Evolutionary conservation across 2,329 filamentous ascomycete genomes (phyloP), one percentile per base, ranked within the genome.

Genomic region (Diaporthe humulicola): DNA sequence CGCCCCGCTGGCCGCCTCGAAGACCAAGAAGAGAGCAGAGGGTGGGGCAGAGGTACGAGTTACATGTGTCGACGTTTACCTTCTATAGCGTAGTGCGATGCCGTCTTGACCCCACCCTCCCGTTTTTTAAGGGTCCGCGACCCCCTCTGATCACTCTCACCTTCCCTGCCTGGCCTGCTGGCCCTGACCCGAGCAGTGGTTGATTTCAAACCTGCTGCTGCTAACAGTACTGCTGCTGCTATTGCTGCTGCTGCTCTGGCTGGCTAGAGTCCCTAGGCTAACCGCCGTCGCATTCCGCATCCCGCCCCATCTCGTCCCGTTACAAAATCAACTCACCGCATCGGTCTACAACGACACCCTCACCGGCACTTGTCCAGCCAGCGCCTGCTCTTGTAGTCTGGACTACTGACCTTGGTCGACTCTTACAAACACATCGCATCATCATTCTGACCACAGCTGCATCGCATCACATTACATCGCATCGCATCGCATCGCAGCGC

Each of bases 41-140:
- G 19, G 40, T n/a, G 60, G 38, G 19, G 10, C 17, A 30, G 8
- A 17, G 12, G 42, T 28, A 28, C 45, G n/a, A 36, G 42, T 14
- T 61, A 40, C 58, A 61, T 52, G 45, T 52, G 60, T 33, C 40
- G 12, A 33, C 40, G 60, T 30, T 33, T 48, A 40, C 57, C 9
- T 22, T 15, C 61, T 10, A 36, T 8, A 36, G 25, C 38, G 15
- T 19, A n/a, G 30, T 38, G 14, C 17, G n/a, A n/a, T 56, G 28
- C 60, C 61, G 61, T 33, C 17, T 2, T 50, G 8, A 69, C 64
- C 64, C 64, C 64, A 69, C 64, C 48, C 64, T 69, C 48, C 64
- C 64, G 48, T 54, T 69, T 54, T 28, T 40, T 54, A 40, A 69
- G 64, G 64, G 64, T 69, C 64, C 42, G 64, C 48, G 48, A 40